Conservation (phyloP, 225 moss, liverwort and hornwort species). For the Lunularia cruciata region DNA sequence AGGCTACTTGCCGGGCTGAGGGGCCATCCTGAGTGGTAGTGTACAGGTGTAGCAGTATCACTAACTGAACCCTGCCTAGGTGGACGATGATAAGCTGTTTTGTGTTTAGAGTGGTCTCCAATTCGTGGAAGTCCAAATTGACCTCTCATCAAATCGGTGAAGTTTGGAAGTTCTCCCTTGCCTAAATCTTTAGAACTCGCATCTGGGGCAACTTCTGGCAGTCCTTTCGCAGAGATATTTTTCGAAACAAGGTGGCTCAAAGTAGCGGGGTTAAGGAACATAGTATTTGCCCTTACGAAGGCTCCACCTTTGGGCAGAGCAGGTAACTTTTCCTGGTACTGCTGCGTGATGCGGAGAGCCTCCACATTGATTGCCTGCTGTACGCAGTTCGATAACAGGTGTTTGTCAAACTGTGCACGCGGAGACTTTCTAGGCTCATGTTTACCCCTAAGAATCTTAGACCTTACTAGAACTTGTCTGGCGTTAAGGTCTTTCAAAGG, state of each 20-base stretch:
- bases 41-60: neutral
- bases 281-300: slow-evolving; percentile 9
- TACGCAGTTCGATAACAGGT: neutral
- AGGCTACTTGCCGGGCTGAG: slow-evolving; percentile 10
- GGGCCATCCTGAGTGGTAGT: neutral
- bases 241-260: slow-evolving; percentile 27
- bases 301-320: slow-evolving; percentile 22
- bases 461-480: slow-evolving; percentile 22
- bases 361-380: neutral
- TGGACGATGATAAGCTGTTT: slow-evolving; percentile 1
- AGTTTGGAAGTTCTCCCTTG: slow-evolving; percentile 13
- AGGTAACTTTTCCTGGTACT: slow-evolving; percentile 22
- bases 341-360: slow-evolving; percentile 9
- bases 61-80: neutral
- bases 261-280: slow-evolving; percentile 22
- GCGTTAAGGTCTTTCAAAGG: slow-evolving; percentile 28
- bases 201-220: neutral
- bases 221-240: slow-evolving; percentile 10
- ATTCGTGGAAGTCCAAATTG: slow-evolving; percentile 39
- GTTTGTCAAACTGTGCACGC: neutral
- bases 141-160: slow-evolving; percentile 35
- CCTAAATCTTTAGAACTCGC: neutral
- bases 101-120: slow-evolving; percentile 37
- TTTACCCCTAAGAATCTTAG: slow-evolving; percentile 24
- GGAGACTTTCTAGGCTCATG: slow-evolving; percentile 16